Evolutionary conservation across 352 stramenopile species (phyloP), one percentile per base, ranked within the genome.

Genomic region (Phytophthora palmivora): DNA sequence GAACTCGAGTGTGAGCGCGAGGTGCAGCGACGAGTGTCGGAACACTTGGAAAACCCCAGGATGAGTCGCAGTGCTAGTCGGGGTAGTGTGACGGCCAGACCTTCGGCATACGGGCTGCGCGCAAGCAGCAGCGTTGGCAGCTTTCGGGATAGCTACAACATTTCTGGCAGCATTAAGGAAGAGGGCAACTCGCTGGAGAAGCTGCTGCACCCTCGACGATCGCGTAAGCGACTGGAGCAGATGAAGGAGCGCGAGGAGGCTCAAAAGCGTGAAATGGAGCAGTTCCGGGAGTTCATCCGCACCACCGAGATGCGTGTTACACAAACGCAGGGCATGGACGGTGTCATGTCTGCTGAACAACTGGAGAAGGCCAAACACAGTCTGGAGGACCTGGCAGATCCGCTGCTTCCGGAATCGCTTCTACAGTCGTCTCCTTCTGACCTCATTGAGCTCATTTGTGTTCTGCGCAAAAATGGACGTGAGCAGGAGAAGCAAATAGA

Each of bases 251-350:
- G 72, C 15, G 84, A 94, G 48, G 79, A 94, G 58, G 77, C 84
- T 18, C 84, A 92, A 56, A 87, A 90, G 55, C 75, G 76, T 24
- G 86, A 95, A 62, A 92, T 95, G 84, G 84, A 95, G 63, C 84
- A 95, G 56, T 95, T 95, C 58, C 82, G 84, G n/a, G 82, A 90
- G 63, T 92, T 93, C 51, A 90, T 95, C 46, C 80, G 79, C 37
- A 78, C 55, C 9, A 91, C 84, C 4, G 84, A 94, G 49, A 75
- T 73, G 58, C 65, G 63, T 19, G 54, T 74, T 8, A 71, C 52
- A 30, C 28, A 62, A 12, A 15, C 53, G 14, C 52, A 71, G 22
- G 47, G 51, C 4, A 55, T 69, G 42, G 44, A 63, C 21, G 33
- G 45, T 44, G 59, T 53, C 12, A 34, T 70, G 68, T 67, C 58